Percentiles rank a stretch among this genome's conserved stretches.
phyloP scores from a whole-genome alignment of 2,329 filamentous ascomycete genomes.

The Myriosclerotinia scirpicola region DNA sequence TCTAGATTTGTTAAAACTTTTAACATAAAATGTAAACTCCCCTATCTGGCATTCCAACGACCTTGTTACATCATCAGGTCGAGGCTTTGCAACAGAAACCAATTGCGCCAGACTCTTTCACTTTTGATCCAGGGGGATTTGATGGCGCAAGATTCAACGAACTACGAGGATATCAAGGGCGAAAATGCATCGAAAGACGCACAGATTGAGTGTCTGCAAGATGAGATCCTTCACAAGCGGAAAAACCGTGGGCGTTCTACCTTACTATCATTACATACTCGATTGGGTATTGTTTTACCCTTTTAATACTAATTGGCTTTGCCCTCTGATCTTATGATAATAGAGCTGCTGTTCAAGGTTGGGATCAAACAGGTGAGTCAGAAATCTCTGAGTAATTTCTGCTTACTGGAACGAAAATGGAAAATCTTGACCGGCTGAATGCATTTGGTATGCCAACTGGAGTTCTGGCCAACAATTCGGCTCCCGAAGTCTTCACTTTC shows the following conservation, averaged over 20 bases:
- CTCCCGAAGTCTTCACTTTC: neutral
- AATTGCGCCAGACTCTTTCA: constrained; percentile 56
- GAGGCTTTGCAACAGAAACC: constrained; percentile 57
- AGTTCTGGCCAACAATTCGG: neutral
- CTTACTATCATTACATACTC: constrained; percentile 45
- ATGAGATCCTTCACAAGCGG: constrained; percentile 69
- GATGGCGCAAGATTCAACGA: constrained; percentile 70
- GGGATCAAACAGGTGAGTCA: constrained; percentile 21
- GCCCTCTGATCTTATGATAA: constrained; percentile 41
- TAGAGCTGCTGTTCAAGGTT: constrained; percentile 58
- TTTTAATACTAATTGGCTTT: constrained; percentile 65
- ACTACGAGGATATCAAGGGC: constrained; percentile 56
- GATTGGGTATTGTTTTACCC: constrained; percentile 60
- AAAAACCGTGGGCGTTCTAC: constrained; percentile 54
- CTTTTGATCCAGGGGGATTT: constrained; percentile 69
- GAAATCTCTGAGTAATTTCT: neutral
- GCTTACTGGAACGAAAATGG: too few species aligned
- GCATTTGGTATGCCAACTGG: neutral
- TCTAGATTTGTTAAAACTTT: neutral
- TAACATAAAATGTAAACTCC: constrained; percentile 53
- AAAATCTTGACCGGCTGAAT: neutral
- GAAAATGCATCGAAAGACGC: constrained; percentile 51
- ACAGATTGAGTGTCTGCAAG: constrained; percentile 53
- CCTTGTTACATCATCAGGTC: constrained; percentile 53
- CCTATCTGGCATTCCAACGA: constrained; percentile 54